Conservation (phyloP, 176 grass and related monocot genomes). For the Thalia dealbata region DNA sequence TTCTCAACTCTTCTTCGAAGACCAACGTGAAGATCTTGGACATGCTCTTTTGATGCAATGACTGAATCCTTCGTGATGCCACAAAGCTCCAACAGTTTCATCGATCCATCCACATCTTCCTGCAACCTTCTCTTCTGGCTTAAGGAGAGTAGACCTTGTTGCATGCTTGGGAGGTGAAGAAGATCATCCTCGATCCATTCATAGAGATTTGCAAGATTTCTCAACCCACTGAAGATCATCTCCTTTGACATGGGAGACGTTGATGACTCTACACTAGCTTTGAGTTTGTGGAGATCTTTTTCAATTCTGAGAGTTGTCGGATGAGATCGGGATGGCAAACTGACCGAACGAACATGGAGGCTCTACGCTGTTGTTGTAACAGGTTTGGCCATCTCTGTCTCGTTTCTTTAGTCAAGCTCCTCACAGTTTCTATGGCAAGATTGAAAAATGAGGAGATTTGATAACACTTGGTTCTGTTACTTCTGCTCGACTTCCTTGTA, state of each 20-base stretch:
- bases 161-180: conserved; percentile 10
- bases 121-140: neutral
- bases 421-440: too few relatives aligned
- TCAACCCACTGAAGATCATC: neutral
- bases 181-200: conserved; percentile 2
- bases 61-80: neutral
- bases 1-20: neutral
- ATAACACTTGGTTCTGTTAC: too few relatives aligned
- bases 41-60: neutral
- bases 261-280: conserved; percentile 12
- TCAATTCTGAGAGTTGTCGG: conserved; percentile 17
- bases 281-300: conserved; percentile 33
- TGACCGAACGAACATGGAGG: conserved; percentile 29
- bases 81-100: neutral
- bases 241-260: neutral
- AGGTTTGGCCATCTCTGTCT: neutral
- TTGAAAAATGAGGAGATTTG: too few relatives aligned
- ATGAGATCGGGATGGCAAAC: conserved; percentile 30
- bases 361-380: neutral
- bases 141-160: neutral
- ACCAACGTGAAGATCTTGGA: neutral
- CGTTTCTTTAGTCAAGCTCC: neutral
- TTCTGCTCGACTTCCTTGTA: neutral
- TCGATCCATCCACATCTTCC: neutral
- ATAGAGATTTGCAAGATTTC: neutral